Conservation (phyloP, 768 basidiomycete species). For the Russula foetens region DNA sequence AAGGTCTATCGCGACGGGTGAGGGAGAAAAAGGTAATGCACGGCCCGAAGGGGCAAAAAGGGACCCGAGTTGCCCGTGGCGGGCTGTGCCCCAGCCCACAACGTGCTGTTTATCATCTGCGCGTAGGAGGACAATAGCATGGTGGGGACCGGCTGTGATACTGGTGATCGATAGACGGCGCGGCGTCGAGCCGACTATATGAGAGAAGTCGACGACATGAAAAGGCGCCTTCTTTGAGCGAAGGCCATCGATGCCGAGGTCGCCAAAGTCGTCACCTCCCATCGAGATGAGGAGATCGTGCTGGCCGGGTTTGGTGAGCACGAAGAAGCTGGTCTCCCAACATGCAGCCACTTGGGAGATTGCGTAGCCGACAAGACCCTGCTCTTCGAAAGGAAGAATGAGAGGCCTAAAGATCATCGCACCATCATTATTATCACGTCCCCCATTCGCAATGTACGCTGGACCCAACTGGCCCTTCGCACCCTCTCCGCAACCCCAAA, state of each 20-base stretch:
- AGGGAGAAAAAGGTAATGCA: slow-evolving; percentile 26
- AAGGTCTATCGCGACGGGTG: slow-evolving; percentile 30
- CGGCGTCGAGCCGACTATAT: slow-evolving; percentile 20
- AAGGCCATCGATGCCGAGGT: slow-evolving; percentile 50
- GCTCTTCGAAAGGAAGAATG: slow-evolving; percentile 30
- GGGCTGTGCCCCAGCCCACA: slow-evolving; percentile 77
- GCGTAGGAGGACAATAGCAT: slow-evolving; percentile 47
- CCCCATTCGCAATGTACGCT: slow-evolving; percentile 23
- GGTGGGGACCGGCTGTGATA: slow-evolving; percentile 62
- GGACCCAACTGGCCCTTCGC: slow-evolving; percentile 64
- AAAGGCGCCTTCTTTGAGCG: slow-evolving; percentile 22
- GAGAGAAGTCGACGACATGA: slow-evolving; percentile 35
- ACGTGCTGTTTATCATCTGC: slow-evolving; percentile 24
- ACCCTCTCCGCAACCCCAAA: slow-evolving; percentile 77
- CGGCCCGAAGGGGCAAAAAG: slow-evolving; percentile 21
- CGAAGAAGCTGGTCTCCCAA: slow-evolving; percentile 83
- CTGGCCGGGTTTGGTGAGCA: slow-evolving; percentile 36
- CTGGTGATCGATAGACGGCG: slow-evolving; percentile 30
- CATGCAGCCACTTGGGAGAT: slow-evolving; percentile 49
- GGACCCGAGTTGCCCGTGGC: slow-evolving; percentile 79
- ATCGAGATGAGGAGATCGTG: slow-evolving; percentile 62
- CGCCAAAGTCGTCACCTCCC: slow-evolving; percentile 81
- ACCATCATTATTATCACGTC: slow-evolving; percentile 8
- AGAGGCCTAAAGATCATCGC: slow-evolving; percentile 43
- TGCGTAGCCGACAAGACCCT: slow-evolving; percentile 35